phyloP scores from a whole-genome alignment of 192 early-diverging fungal genomes.

The Gigaspora rosea region DNA sequence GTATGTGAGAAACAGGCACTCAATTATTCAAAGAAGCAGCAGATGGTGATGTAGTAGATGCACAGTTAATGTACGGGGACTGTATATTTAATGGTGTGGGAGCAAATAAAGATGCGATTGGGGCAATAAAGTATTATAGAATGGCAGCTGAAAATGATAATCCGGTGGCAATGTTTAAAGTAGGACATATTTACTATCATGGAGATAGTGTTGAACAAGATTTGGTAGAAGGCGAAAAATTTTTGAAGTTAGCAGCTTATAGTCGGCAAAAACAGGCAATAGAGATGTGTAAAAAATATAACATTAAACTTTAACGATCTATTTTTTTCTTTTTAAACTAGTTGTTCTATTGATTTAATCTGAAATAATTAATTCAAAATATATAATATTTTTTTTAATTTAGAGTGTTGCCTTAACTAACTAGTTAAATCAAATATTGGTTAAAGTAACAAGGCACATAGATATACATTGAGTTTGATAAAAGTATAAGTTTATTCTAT shows the following conservation, averaged over 20 bases:
- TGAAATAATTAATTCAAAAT: too few relatives aligned
- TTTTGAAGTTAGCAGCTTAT: conserved; percentile 10
- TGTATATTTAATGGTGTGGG: conserved; percentile 12
- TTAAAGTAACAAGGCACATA: too few relatives aligned
- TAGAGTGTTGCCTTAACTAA: too few relatives aligned
- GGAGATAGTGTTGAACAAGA: background rate
- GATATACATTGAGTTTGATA: too few relatives aligned
- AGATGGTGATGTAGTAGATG: background rate
- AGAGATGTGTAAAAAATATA: conserved; percentile 13
- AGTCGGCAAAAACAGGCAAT: background rate
- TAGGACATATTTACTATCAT: conserved; percentile 22
- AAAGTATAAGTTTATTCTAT: too few relatives aligned
- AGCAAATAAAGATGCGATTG: background rate
- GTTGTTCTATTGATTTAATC: too few relatives aligned
- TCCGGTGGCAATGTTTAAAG: conserved; percentile 18
- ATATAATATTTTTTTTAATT: too few relatives aligned
- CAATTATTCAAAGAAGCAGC: too few relatives aligned
- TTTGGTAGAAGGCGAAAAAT: conserved; percentile 3
- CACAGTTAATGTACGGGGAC: conserved; percentile 1
- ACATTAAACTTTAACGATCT: too few relatives aligned
- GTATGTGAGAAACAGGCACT: too few relatives aligned
- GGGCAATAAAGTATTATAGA: conserved; percentile 9
- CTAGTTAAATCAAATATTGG: too few relatives aligned
- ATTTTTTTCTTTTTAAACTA: too few relatives aligned
- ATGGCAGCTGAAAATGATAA: conserved; percentile 10